Evolutionary conservation across 2,329 filamentous ascomycete species (phyloP), one percentile per base, ranked within the genome.

Genomic region (Fusarium sp.): DNA sequence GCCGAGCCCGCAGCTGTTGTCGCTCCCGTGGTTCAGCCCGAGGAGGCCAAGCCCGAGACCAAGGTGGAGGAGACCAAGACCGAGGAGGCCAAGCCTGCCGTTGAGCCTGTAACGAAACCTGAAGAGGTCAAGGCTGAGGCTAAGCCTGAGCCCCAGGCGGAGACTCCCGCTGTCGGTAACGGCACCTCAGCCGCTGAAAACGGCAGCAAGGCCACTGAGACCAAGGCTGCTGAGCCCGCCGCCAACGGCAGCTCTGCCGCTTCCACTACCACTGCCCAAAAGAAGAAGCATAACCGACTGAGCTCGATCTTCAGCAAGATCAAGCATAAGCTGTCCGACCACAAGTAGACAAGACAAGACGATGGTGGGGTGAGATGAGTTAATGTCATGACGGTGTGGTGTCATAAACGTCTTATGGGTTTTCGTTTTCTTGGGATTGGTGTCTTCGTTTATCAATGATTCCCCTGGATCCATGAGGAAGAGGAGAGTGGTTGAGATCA

Each of bases 231-330:
- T 12, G 75, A 77, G 60, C 27, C 70, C 8, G 67, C 83, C 70
- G 63, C 75, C 27, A 77, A 76, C 50, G 72, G 71, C 50, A 70
- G 70, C 37, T 58, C 70, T 14, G 68, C 27, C 27, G 27, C 27
- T 30, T 30, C 27, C 7, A 30, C 72, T 5, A 70, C 72, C n/a
- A 75, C 59, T 15, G 69, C 85, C 17, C 87, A 90, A 61, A 90
- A 90, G 84, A 93, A 92, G 86, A 92, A 91, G 87, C 91, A 91
- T 86, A 86, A 89, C 82, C 87, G 91, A 63, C 77, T 92, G 68
- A 93, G 91, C 82, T 84, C 87, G 63, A 88, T 93, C 77, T 89
- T 93, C 79, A 85, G 83, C 82, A 90, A 88, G 84, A 78, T 90
- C 78, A 87, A 87, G 82, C 80, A 83, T 75, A 90, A 84, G 82